Conservation (phyloP, 2,329 filamentous ascomycete species). For the Pleurostoma richardsiae region DNA sequence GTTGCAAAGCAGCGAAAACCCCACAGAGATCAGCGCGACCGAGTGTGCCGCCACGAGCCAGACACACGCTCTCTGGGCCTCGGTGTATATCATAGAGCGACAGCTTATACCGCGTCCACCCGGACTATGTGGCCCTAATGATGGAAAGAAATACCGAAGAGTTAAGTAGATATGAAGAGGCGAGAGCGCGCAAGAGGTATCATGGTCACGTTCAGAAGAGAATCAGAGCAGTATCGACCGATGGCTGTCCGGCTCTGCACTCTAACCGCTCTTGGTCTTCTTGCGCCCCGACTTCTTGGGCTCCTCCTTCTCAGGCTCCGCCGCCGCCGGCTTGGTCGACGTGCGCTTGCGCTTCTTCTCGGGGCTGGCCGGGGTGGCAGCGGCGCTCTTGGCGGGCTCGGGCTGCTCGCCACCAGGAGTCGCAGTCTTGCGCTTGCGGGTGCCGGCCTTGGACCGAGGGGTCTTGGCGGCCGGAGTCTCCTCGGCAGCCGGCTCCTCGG, state of each 20-base stretch:
- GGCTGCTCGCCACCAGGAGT: constrained; percentile 39
- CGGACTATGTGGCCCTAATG: too few relatives aligned
- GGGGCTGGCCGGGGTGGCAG: constrained; percentile 43
- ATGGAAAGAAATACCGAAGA: too few relatives aligned
- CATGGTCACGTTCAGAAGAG: constrained; percentile 19
- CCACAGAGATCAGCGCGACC: too few relatives aligned
- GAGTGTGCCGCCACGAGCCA: too few relatives aligned
- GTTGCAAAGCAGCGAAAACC: too few relatives aligned
- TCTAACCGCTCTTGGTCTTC: constrained; percentile 43
- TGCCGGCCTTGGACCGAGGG: constrained; percentile 5
- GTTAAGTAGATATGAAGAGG: too few relatives aligned
- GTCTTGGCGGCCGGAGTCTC: constrained; percentile 52
- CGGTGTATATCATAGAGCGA: too few relatives aligned
- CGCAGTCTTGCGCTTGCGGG: constrained; percentile 53
- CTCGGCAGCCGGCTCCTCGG: constrained; percentile 30
- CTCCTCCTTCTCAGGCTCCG: constrained; percentile 47
- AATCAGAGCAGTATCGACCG: constrained; percentile 16
- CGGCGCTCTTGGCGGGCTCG: constrained; percentile 29
- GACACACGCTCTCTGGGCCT: too few relatives aligned
- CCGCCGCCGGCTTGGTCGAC: constrained; percentile 40
- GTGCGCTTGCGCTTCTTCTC: constrained; percentile 60
- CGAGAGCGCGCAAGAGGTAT: constrained; percentile 14
- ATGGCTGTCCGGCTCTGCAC: constrained; percentile 16
- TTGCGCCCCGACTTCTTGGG: constrained; percentile 56
- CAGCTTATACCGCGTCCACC: too few relatives aligned